Base-by-base conservation (phyloP, 2,329 filamentous ascomycete species). In the Fusarium irregulare region DNA sequence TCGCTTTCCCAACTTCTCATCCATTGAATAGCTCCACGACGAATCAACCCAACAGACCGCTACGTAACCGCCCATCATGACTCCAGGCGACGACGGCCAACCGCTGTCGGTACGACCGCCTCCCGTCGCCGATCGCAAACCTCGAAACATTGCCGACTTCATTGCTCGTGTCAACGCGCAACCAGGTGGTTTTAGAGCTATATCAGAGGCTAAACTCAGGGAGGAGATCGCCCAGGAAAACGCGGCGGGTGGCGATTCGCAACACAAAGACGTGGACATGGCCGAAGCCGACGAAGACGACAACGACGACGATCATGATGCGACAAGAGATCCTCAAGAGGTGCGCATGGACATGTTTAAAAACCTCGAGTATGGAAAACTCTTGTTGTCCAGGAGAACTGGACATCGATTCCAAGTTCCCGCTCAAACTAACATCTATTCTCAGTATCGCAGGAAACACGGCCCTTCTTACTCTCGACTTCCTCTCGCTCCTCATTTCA, bases 151-250 rank as follows among this genome's bases (percentile, higher is more conserved):
- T n/a, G 84, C 87, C 60, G 87, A 91, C 48, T 91, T 95, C 72
- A 93, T 98, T 72, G 83, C 87, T 61, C 93, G 94, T 71, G 91
- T 97, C 75, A 92, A 94, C 72, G 90, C 97, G 75, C 90, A 92
- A 64, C 74, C 80, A 1, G 93, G 93, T 16, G 92, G 93, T 25
- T 97, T 98, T 77, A 91, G 93, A 63, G 86, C 90, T 73, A 85
- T 98, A 69, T 93, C 89, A 51, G 92, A 97, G 78, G 86, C 89
- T 53, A 86, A 89, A 45, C 82, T 98, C 40, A 86, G 86, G 51
- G 87, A 90, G 37, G 91, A 96, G 75, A 90, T 96, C 54, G 83
- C 44, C 79, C 82, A 27, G 78, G 83, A 80, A 21, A 66, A 71
- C 10, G 69, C 64, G n/a, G 59, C 82, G 49, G 82, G 85, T 42